Percentiles rank a stretch among this genome's conserved stretches.
Conservation (phyloP, 208 protist species). For the Leptomonas seymouri region DNA sequence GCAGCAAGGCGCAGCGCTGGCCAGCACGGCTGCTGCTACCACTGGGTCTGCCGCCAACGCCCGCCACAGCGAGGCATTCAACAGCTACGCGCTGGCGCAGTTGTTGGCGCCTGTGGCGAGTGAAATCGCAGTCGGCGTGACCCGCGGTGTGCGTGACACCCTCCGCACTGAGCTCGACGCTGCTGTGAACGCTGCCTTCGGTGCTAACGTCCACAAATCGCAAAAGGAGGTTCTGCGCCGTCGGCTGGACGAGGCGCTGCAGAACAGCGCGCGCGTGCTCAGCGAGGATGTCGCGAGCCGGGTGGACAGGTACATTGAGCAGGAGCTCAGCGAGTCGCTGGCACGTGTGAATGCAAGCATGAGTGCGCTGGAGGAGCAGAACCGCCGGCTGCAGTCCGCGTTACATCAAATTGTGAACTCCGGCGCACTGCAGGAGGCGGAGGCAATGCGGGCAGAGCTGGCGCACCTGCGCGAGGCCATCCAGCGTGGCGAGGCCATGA, state of each 20-base stretch:
- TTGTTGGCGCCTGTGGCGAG: slow-evolving; percentile 60
- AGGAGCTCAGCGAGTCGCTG: slow-evolving; percentile 62
- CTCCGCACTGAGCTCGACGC: slow-evolving; percentile 69
- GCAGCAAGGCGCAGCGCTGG: slow-evolving; percentile 30
- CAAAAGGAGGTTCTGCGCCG: slow-evolving; percentile 66
- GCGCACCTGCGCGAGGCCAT: slow-evolving; percentile 21
- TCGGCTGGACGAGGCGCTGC: slow-evolving; percentile 75
- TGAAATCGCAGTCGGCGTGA: slow-evolving; percentile 71
- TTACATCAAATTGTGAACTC: slow-evolving; percentile 59
- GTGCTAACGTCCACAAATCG: slow-evolving; percentile 40
- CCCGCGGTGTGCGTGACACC: slow-evolving; percentile 61
- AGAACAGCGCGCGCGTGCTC: slow-evolving; percentile 62
- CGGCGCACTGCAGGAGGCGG: slow-evolving; percentile 53
- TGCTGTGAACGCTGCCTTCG: slow-evolving; percentile 61
- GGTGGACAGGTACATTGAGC: slow-evolving; percentile 49
- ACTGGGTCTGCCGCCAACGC: slow-evolving; percentile 4
- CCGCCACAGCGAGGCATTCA: slow-evolving; percentile 48
- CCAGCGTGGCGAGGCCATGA: slow-evolving; percentile 14
- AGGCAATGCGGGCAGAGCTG: slow-evolving; percentile 48
- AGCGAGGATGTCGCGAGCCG: slow-evolving; percentile 49
- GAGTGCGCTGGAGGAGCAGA: slow-evolving; percentile 60
- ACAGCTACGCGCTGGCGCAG: slow-evolving; percentile 62
- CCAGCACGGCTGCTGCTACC: background rate
- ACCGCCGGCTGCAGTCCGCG: slow-evolving; percentile 56
- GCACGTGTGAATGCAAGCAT: slow-evolving; percentile 50